These are phyloP conservation scores for Perilla frutescens DNA, from an alignment of 257 asterid genomes.

Conservation along the genomic window DNA sequence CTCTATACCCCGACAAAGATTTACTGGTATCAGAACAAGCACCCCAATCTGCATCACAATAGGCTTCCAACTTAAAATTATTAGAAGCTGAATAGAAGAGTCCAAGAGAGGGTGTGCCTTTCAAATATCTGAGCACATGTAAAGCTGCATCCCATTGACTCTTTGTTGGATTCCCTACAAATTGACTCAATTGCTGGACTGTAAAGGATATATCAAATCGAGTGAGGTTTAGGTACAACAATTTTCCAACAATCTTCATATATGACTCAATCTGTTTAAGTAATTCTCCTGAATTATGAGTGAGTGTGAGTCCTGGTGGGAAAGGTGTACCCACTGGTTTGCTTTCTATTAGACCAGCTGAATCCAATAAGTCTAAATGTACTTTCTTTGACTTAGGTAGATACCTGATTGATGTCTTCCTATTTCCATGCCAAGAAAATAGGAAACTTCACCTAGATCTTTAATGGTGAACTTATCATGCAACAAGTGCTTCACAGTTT, in stretches of 20 bases:
- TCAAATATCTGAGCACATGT: too few species aligned
- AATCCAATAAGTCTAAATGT: neutral
- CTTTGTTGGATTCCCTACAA: too few species aligned
- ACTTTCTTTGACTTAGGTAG: neutral
- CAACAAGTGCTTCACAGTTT: too few species aligned
- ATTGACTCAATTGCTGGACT: neutral
- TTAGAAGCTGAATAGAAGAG: too few species aligned
- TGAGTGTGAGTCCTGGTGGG: neutral
- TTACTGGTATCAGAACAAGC: too few species aligned
- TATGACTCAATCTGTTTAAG: neutral
- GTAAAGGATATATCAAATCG: neutral
- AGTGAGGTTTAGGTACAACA: neutral
- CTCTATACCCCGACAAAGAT: too few species aligned
- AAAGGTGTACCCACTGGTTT: neutral
- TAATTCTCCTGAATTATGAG: neutral
- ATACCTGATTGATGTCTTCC: neutral
- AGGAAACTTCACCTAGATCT: neutral
- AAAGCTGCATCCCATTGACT: too few species aligned
- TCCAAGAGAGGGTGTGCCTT: too few species aligned
- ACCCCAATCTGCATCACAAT: too few species aligned
- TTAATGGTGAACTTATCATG: neutral
- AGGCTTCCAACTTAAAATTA: too few species aligned
- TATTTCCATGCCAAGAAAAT: neutral
- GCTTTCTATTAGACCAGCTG: neutral
- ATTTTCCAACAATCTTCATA: neutral